Conservation (phyloP, 495 filamentous ascomycete genomes). For the Platismatia glauca region DNA sequence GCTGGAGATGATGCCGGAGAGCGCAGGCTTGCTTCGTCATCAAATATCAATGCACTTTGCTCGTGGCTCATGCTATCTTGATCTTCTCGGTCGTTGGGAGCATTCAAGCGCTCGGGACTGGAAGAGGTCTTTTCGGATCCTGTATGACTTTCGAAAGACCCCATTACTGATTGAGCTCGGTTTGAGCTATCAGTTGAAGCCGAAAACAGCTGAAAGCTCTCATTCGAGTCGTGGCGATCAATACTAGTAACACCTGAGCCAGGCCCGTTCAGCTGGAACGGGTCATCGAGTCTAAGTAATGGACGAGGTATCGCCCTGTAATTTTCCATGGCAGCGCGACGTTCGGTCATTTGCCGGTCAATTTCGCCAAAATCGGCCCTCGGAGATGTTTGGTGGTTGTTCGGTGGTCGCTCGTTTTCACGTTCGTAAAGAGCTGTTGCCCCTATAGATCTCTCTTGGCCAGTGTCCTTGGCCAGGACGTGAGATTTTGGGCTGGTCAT, state of each 20-base stretch:
- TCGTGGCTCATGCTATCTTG: not conserved
- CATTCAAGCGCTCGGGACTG: slow-evolving; percentile 4
- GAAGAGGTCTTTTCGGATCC: slow-evolving; percentile 15
- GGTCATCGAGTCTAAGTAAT: slow-evolving; percentile 36
- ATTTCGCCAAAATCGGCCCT: slow-evolving; percentile 35
- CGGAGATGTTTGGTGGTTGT: not conserved
- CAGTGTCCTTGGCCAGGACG: not conserved
- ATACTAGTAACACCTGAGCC: slow-evolving; percentile 36
- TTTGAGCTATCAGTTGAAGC: slow-evolving; percentile 57
- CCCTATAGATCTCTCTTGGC: not conserved
- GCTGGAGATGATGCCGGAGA: slow-evolving; percentile 5
- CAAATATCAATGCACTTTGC: slow-evolving; percentile 10
- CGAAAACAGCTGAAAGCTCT: slow-evolving; percentile 79
- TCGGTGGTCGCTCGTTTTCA: not conserved
- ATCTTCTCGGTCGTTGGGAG: not conserved
- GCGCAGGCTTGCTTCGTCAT: slow-evolving; percentile 11
- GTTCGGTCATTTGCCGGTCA: slow-evolving; percentile 27
- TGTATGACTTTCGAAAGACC: slow-evolving; percentile 30
- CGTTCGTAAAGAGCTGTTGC: not conserved
- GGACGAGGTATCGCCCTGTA: slow-evolving; percentile 40
- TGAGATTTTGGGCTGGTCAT: not conserved
- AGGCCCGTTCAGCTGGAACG: slow-evolving; percentile 28
- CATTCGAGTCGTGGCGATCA: slow-evolving; percentile 62
- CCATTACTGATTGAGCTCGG: slow-evolving; percentile 36
- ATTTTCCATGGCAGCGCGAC: slow-evolving; percentile 38